A percentile compares a stretch with the other conserved stretches of the same genome.
Conservation (phyloP, 1,139 yeast species). For the Candida sojae region DNA sequence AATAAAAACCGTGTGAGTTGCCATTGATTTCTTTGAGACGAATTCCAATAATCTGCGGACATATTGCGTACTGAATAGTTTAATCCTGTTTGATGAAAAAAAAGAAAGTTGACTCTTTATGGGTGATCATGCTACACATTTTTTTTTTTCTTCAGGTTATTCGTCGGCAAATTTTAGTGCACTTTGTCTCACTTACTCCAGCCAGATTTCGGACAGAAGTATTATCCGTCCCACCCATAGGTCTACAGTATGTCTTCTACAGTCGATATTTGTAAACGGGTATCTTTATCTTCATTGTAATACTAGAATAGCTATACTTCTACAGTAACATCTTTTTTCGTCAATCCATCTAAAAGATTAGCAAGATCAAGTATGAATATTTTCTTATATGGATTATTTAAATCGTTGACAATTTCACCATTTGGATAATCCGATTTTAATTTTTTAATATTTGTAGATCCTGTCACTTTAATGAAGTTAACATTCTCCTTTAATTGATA, state of each 20-base stretch:
- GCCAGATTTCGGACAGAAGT: no score
- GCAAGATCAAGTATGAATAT: conserved; percentile 10
- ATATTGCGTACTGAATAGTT: conserved; percentile 17
- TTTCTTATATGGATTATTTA: conserved; percentile 5
- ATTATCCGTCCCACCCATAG: no score
- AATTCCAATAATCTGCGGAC: conserved; percentile 53
- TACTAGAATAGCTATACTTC: neutral
- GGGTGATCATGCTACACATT: no score
- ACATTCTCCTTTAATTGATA: conserved; percentile 2
- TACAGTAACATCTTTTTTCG: neutral
- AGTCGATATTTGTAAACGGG: no score
- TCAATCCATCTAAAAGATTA: neutral
- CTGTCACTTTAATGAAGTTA: neutral
- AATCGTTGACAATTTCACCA: conserved; percentile 11
- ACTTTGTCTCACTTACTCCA: no score
- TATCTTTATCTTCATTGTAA: no score
- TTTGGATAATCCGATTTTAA: conserved; percentile 6
- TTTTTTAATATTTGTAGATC: neutral
- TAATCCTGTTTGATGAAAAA: neutral
- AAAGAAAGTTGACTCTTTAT: no score
- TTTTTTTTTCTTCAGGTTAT: no score
- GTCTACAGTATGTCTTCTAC: no score
- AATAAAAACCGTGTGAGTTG: conserved; percentile 42
- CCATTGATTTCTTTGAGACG: conserved; percentile 47
- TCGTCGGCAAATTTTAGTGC: no score